These are phyloP conservation scores for Puccinia triticina DNA, from an alignment of 1,284 basidiomycete genomes.

Conservation along the genomic window DNA sequence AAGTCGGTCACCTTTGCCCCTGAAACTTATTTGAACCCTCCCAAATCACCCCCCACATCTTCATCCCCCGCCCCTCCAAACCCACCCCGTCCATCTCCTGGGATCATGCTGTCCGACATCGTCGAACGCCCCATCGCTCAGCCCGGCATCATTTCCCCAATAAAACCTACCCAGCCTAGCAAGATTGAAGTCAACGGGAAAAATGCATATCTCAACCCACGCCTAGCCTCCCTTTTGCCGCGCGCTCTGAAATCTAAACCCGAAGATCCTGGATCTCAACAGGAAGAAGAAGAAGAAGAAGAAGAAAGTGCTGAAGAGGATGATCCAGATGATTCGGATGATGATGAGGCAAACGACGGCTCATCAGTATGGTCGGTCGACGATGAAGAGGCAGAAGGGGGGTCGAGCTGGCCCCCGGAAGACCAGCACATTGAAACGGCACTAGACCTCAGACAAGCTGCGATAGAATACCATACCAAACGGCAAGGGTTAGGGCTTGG, in stretches of 20 bases:
- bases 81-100: not conserved
- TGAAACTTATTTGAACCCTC: constrained; percentile 17
- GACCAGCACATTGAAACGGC: constrained; percentile 43
- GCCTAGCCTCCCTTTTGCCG: constrained; percentile 36
- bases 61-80: not conserved
- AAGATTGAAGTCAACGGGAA: constrained; percentile 33
- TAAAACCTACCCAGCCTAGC: not conserved
- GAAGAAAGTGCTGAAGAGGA: not conserved
- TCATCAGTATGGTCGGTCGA: constrained; percentile 23
- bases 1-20: constrained; percentile 50
- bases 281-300: constrained; percentile 12
- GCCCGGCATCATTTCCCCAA: not conserved
- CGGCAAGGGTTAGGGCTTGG: constrained; percentile 48
- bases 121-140: constrained; percentile 27
- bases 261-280: not conserved
- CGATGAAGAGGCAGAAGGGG: constrained; percentile 30
- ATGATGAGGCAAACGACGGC: constrained; percentile 24
- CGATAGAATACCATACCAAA: constrained; percentile 47
- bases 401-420: constrained; percentile 33
- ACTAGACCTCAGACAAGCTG: constrained; percentile 47
- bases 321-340: constrained; percentile 28
- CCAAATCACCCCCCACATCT: not conserved
- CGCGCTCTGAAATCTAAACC: constrained; percentile 31
- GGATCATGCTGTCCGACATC: constrained; percentile 36
- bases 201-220: constrained; percentile 40